Base-by-base conservation (phyloP, 768 basidiomycete genomes). In the Kwoniella heveanensis region DNA sequence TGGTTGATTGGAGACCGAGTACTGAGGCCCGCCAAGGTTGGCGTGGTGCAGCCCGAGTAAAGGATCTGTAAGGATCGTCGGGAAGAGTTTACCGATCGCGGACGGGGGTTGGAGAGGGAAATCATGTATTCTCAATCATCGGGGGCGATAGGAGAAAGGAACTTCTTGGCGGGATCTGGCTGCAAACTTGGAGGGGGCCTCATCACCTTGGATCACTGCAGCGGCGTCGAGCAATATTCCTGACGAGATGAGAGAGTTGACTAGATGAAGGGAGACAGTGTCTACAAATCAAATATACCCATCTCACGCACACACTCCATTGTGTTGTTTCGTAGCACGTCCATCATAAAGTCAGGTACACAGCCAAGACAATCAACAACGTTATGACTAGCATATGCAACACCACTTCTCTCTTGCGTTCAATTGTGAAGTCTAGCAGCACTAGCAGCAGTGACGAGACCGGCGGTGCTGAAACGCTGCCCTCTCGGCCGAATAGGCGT, bases 1-100 rank as follows among this genome's bases (percentile, higher is more conserved):
- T 98, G 91, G 83, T 91, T 84, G 82, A 92, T 99, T 82, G 96
- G 95, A 82, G 91, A 92, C 69, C 86, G 96, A 65, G 86, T 94
- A 60, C 81, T 99, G 78, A 86, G 96, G 60, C 92, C 96, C 2
- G 93, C 96, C 22, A 92, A 97, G 83, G 96, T 98, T 61, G 96
- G 95, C 60, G 94, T 97, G 26, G 93, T 88, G 19, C 90, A 92
- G 81, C 67, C 70, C 8, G 76, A 77, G 60, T 77, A 75, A 59
- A 47, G 32, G 32, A 32, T 32, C 32, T 32, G 32, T n/a, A n/a
- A n/a, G n/a, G n/a, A n/a, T n/a, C n/a, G n/a, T n/a, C n/a, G n/a
- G n/a, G n/a, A n/a, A n/a, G n/a, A n/a, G n/a, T n/a, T n/a, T n/a
- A n/a, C n/a, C n/a, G n/a, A n/a, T n/a, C n/a, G n/a, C n/a, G n/a